Conservation (phyloP, 2,329 filamentous ascomycete genomes). For the Pezicula rhizophila region DNA sequence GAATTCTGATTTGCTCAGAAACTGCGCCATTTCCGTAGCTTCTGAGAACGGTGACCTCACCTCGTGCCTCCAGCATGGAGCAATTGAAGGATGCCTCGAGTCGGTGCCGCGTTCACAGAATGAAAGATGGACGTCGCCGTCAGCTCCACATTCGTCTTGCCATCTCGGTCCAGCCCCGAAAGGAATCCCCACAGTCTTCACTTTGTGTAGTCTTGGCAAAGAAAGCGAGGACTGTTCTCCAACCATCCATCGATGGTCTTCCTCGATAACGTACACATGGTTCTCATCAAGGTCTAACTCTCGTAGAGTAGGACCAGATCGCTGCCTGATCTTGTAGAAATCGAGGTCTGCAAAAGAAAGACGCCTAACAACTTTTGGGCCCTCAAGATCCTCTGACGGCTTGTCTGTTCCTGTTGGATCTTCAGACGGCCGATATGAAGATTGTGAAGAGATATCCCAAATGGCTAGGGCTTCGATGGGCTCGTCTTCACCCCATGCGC, state of each 20-base stretch:
- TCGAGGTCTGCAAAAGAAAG: slow-evolving; percentile 46
- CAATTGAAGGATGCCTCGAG: slow-evolving; percentile 25
- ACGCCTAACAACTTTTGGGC: slow-evolving; percentile 40
- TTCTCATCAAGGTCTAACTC: slow-evolving; percentile 40
- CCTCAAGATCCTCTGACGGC: slow-evolving; percentile 26
- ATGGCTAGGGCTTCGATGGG: slow-evolving; percentile 52
- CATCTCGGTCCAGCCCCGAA: slow-evolving; percentile 46
- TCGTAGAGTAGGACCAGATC: slow-evolving; percentile 42
- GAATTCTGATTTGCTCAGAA: neutral
- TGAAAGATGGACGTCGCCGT: slow-evolving; percentile 19
- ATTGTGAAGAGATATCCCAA: slow-evolving; percentile 51
- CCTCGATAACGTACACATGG: slow-evolving; percentile 50
- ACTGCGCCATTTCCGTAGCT: neutral
- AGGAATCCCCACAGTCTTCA: slow-evolving; percentile 48
- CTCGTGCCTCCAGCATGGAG: slow-evolving; percentile 48
- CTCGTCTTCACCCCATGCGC: slow-evolving; percentile 48
- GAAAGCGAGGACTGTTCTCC: slow-evolving; percentile 36
- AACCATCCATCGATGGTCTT: slow-evolving; percentile 44
- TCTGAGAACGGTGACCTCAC: slow-evolving; percentile 6
- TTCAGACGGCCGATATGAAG: slow-evolving; percentile 42
- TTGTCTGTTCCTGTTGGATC: slow-evolving; percentile 37
- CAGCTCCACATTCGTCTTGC: slow-evolving; percentile 38
- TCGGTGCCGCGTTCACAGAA: slow-evolving; percentile 15
- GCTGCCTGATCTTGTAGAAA: slow-evolving; percentile 47
- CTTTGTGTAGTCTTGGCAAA: slow-evolving; percentile 38